phyloP scores from a whole-genome alignment of 2,329 filamentous ascomycete genomes.

The Ascocoryne sarcoides region DNA sequence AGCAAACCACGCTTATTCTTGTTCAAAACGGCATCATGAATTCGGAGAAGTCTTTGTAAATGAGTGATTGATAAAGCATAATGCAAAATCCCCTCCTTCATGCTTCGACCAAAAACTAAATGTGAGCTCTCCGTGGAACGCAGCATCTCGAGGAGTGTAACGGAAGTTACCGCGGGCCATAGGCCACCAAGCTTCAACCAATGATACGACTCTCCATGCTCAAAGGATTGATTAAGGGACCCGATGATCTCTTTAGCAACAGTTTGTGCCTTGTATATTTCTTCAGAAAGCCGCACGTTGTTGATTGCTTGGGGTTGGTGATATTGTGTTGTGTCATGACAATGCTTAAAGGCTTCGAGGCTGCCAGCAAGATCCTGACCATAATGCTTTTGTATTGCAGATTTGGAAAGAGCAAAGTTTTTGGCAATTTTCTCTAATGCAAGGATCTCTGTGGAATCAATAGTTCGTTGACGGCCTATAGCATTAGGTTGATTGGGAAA shows the following conservation, averaged over 20 bases:
- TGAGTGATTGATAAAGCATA: conserved; percentile 34
- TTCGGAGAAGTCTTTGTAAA: conserved; percentile 36
- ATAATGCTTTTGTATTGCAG: conserved; percentile 32
- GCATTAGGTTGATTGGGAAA: background rate
- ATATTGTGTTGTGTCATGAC: no score
- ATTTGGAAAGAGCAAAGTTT: conserved; percentile 24
- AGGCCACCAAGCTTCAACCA: conserved; percentile 35
- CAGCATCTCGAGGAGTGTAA: conserved; percentile 36
- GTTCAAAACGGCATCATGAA: conserved; percentile 31
- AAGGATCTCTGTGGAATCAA: conserved; percentile 4
- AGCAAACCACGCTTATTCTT: conserved; percentile 25
- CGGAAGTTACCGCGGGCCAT: conserved; percentile 34
- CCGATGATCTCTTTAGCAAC: background rate
- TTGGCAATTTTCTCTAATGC: conserved; percentile 26
- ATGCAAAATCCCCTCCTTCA: conserved; percentile 31
- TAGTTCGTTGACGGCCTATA: background rate
- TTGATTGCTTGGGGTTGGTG: background rate
- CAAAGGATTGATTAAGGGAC: background rate
- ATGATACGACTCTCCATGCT: background rate
- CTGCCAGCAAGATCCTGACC: conserved; percentile 30
- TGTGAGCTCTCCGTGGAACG: conserved; percentile 25
- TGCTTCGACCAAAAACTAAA: conserved; percentile 25
- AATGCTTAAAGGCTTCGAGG: conserved; percentile 27
- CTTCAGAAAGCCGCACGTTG: no score
- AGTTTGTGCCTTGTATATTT: background rate